A percentile compares a stretch with the other conserved stretches of the same genome.
Evolutionary conservation across 2,329 filamentous ascomycete genomes (phyloP).

Genomic region (Ustulina deusta): DNA sequence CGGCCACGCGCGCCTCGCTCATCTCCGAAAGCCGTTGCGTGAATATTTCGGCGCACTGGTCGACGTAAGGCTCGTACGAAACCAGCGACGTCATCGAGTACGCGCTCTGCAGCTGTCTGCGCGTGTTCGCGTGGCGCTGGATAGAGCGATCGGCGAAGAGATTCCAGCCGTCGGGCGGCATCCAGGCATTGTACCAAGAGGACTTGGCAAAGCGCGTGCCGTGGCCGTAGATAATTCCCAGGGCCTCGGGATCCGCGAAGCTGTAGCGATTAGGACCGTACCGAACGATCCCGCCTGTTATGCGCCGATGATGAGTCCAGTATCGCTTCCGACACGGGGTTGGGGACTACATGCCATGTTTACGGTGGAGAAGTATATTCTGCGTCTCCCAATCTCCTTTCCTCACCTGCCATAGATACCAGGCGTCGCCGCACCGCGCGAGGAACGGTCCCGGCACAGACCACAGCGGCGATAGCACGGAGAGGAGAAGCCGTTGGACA

Average conservation of each 20-base stretch:
- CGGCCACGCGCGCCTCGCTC: slow-evolving; percentile 29
- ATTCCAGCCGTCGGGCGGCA: slow-evolving; percentile 39
- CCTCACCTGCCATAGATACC: slow-evolving; percentile 31
- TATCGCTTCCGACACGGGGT: neutral
- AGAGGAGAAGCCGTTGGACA: slow-evolving; percentile 16
- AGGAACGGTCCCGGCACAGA: slow-evolving; percentile 34
- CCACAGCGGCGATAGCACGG: slow-evolving; percentile 21
- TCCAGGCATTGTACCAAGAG: slow-evolving; percentile 50
- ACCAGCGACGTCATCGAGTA: slow-evolving; percentile 53
- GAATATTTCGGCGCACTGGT: slow-evolving; percentile 50
- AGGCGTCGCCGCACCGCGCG: slow-evolving; percentile 27
- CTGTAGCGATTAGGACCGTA: slow-evolving; percentile 62
- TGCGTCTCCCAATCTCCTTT: slow-evolving; percentile 23
- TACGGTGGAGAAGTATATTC: slow-evolving; percentile 29
- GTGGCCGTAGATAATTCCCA: slow-evolving; percentile 58
- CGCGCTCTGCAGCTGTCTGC: slow-evolving; percentile 47
- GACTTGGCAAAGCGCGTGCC: slow-evolving; percentile 53
- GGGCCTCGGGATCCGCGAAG: slow-evolving; percentile 56
- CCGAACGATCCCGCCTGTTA: slow-evolving; percentile 56
- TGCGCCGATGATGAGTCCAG: neutral
- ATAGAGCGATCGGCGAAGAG: slow-evolving; percentile 51
- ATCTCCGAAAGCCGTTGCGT: slow-evolving; percentile 48
- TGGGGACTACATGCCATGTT: slow-evolving; percentile 21
- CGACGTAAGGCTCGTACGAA: slow-evolving; percentile 52
- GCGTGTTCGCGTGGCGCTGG: slow-evolving; percentile 45